A percentile compares a stretch with the other conserved stretches of the same genome.
Evolutionary conservation across 805 yeast species (phyloP).

Genomic region (Yamadazyma sp.): DNA sequence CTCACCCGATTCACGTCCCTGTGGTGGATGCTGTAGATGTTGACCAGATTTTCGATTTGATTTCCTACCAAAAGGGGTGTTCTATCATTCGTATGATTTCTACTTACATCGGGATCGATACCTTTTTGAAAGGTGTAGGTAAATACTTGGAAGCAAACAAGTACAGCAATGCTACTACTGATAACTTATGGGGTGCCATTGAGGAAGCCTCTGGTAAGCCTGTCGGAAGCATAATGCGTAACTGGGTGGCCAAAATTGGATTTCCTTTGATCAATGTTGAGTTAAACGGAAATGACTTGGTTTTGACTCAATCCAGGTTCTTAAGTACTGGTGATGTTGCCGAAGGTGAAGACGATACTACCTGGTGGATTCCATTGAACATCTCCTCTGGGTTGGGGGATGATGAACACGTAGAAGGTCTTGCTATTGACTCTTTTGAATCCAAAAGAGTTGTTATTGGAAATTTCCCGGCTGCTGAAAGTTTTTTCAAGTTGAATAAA

Average conservation of each 20-base stretch:
- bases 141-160: slow-evolving; percentile 60
- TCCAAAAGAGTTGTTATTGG: slow-evolving; percentile 22
- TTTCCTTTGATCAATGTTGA: slow-evolving; percentile 64
- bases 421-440: slow-evolving; percentile 24
- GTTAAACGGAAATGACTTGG: slow-evolving; percentile 35
- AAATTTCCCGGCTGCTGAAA: slow-evolving; percentile 21
- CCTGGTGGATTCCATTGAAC: slow-evolving; percentile 61
- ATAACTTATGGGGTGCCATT: slow-evolving; percentile 70
- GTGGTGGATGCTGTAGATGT: slow-evolving; percentile 77
- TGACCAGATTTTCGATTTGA: slow-evolving; percentile 79
- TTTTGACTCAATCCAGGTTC: slow-evolving; percentile 58
- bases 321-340: slow-evolving; percentile 60
- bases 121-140: slow-evolving; percentile 72
- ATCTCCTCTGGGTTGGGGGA: slow-evolving; percentile 22
- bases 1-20: slow-evolving; percentile 83
- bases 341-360: slow-evolving; percentile 54
- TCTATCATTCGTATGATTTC: slow-evolving; percentile 77
- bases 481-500: slow-evolving; percentile 48
- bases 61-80: slow-evolving; percentile 80
- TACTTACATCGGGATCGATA: slow-evolving; percentile 63
- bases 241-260: slow-evolving; percentile 75
- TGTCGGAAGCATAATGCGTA: slow-evolving; percentile 56
- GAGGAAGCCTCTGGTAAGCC: slow-evolving; percentile 63
- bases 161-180: slow-evolving; percentile 71
- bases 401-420: not conserved